These are phyloP conservation scores for Cyberlindnera mississippiensis DNA, from an alignment of 805 yeast genomes.

Conservation along the genomic window DNA sequence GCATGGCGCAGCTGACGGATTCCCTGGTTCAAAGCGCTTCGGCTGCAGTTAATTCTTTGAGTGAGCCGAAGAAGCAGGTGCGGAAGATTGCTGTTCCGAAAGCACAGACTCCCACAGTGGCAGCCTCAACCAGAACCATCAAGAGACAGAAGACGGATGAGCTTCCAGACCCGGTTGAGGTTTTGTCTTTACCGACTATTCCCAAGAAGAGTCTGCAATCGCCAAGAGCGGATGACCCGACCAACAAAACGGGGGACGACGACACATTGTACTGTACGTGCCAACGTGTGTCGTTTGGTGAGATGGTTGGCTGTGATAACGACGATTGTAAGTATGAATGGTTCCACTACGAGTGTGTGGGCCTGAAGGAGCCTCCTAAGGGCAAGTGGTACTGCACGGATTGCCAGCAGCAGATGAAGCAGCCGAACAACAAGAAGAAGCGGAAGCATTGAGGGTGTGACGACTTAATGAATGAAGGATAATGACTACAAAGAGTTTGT, in stretches of 20 bases:
- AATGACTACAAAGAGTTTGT: too few species aligned
- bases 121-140: constrained; percentile 8
- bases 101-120: constrained; percentile 13
- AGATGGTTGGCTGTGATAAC: constrained; percentile 95
- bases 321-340: constrained; percentile 85
- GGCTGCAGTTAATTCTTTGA: constrained; percentile 4
- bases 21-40: constrained; percentile 11
- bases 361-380: constrained; percentile 80
- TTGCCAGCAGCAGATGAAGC: constrained; percentile 45
- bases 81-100: constrained; percentile 10
- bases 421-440: constrained; percentile 25
- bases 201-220: not conserved
- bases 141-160: constrained; percentile 25
- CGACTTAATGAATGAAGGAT: too few species aligned
- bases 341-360: constrained; percentile 97
- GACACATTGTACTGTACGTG: constrained; percentile 85
- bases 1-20: constrained; percentile 2
- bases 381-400: constrained; percentile 95
- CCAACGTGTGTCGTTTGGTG: constrained; percentile 90
- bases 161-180: constrained; percentile 18
- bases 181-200: not conserved
- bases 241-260: constrained; percentile 41
- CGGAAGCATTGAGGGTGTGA: constrained; percentile 13
- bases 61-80: constrained; percentile 2
- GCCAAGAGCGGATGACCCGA: constrained; percentile 10